These are phyloP conservation scores for Pugionium cornutum DNA, from an alignment of 345 rosid genomes.

Conservation along the genomic window DNA sequence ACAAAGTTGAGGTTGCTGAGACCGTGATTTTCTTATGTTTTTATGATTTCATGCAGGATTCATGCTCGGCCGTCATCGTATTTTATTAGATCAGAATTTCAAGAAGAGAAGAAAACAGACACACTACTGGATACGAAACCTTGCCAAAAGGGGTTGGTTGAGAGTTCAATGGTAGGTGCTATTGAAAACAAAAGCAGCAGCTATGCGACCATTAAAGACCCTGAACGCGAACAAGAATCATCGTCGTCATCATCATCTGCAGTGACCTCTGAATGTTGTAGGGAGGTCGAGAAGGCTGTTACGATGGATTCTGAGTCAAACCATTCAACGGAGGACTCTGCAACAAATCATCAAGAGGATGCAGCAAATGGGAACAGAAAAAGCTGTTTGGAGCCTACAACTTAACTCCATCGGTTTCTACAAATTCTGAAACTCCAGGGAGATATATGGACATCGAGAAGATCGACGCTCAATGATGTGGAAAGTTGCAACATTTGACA, in stretches of 20 bases:
- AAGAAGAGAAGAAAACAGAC: constrained; percentile 39
- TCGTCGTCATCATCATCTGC: not conserved
- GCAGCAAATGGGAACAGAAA: constrained; percentile 22
- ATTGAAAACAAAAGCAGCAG: too few relatives aligned
- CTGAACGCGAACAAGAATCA: constrained; percentile 23
- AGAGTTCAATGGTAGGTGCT: constrained; percentile 22
- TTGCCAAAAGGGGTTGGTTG: constrained; percentile 37
- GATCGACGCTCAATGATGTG: constrained; percentile 28
- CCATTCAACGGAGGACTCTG: constrained; percentile 11
- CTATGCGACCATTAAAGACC: constrained; percentile 26
- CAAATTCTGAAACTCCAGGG: constrained; percentile 1
- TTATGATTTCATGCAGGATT: too few relatives aligned
- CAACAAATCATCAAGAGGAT: constrained; percentile 15
- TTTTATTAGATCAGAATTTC: constrained; percentile 44
- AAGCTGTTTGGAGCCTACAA: constrained; percentile 11
- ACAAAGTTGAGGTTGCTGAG: too few relatives aligned
- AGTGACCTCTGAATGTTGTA: too few relatives aligned
- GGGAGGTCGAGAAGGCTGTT: constrained; percentile 15
- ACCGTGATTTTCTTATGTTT: too few relatives aligned
- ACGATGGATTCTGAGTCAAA: constrained; percentile 30
- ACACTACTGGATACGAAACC: constrained; percentile 31
- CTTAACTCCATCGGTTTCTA: constrained; percentile 6
- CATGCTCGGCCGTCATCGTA: too few relatives aligned
- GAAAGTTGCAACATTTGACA: not conserved
- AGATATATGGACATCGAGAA: constrained; percentile 27